A percentile compares a stretch with the other conserved stretches of the same genome.
These are phyloP conservation scores for Backusella parvicylindrica DNA, from an alignment of 192 early-diverging fungal genomes.

Conservation along the genomic window DNA sequence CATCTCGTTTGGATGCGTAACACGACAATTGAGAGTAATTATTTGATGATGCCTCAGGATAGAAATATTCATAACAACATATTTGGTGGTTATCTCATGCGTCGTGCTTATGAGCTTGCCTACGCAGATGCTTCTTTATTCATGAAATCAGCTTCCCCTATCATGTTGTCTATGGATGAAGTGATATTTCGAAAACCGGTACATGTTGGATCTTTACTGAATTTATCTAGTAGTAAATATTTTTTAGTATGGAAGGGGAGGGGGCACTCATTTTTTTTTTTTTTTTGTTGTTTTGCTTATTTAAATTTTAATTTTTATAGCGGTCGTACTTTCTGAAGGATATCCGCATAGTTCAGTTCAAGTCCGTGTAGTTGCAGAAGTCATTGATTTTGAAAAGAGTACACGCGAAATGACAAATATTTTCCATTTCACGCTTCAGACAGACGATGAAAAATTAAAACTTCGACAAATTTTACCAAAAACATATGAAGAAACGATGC, in stretches of 20 bases:
- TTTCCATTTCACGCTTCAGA: conserved; percentile 81
- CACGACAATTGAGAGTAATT: conserved; percentile 65
- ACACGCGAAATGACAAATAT: conserved; percentile 70
- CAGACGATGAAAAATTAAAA: conserved; percentile 22
- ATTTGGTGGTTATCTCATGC: conserved; percentile 75
- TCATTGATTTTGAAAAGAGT: conserved; percentile 60
- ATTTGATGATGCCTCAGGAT: conserved; percentile 64
- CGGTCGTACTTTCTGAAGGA: conserved; percentile 73
- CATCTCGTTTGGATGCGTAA: conserved; percentile 72
- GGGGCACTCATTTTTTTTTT: no score
- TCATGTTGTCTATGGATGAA: conserved; percentile 66
- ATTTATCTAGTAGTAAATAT: conserved; percentile 48
- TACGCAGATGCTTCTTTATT: conserved; percentile 74
- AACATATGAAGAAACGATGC: conserved; percentile 79
- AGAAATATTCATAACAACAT: conserved; percentile 80
- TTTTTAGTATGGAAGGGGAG: no score
- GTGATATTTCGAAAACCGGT: conserved; percentile 83
- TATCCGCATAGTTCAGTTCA: conserved; percentile 55
- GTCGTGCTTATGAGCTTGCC: conserved; percentile 81
- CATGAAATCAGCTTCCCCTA: conserved; percentile 46
- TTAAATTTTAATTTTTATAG: neutral
- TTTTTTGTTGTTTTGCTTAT: neutral
- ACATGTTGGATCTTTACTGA: conserved; percentile 72
- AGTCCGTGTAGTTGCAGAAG: conserved; percentile 52
- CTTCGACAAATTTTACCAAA: conserved; percentile 66